phyloP scores from a whole-genome alignment of 179 eudicot genomes.

The Nepenthes alata region DNA sequence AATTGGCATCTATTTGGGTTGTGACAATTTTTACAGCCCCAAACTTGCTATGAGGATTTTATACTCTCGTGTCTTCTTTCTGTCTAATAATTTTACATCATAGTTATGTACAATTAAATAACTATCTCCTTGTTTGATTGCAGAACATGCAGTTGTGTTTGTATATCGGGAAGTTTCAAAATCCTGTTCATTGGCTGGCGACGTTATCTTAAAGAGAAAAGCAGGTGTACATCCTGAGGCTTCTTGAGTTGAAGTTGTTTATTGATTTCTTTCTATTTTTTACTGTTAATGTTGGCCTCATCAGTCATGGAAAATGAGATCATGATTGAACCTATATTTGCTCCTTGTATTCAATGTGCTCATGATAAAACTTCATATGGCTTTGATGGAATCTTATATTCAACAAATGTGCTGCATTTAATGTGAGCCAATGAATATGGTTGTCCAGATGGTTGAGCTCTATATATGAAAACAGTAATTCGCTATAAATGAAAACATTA shows the following conservation, averaged over 20 bases:
- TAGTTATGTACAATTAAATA: background rate
- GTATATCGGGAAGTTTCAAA: constrained; percentile 71
- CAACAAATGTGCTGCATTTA: too few relatives aligned
- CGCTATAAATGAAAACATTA: too few relatives aligned
- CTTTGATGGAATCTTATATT: too few relatives aligned
- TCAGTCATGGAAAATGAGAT: background rate
- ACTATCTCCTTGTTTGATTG: background rate
- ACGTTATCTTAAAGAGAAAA: constrained; percentile 57
- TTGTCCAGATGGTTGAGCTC: too few relatives aligned
- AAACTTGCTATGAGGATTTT: too few relatives aligned
- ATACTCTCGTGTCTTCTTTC: too few relatives aligned
- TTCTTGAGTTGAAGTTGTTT: background rate
- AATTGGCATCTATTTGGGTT: too few relatives aligned
- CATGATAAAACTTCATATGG: too few relatives aligned
- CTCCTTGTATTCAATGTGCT: background rate
- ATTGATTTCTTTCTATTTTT: background rate
- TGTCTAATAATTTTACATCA: too few relatives aligned
- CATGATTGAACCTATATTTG: background rate
- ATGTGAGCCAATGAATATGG: too few relatives aligned
- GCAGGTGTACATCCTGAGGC: constrained; percentile 35
- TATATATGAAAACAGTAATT: too few relatives aligned
- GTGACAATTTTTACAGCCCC: too few relatives aligned
- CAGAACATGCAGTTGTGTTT: constrained; percentile 77
- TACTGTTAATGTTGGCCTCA: background rate
- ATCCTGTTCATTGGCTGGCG: constrained; percentile 31